phyloP scores from a whole-genome alignment of 257 asterid species.

The Lithospermum erythrorhizon region DNA sequence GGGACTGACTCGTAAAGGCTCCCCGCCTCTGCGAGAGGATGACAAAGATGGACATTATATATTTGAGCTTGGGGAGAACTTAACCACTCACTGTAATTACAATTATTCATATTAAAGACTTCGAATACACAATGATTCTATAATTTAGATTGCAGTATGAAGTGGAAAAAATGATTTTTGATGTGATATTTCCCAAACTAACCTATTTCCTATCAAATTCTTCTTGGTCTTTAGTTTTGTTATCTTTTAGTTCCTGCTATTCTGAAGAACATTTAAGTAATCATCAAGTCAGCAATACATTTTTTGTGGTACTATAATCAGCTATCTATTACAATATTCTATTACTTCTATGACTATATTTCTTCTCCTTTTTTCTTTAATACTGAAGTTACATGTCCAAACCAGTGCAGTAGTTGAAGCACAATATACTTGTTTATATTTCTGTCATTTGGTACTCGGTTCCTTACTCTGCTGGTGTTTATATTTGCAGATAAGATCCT shows the following conservation, averaged over 20 bases:
- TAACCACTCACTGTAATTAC: slow-evolving; percentile 49
- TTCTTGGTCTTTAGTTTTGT: too few relatives aligned
- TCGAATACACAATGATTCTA: not conserved
- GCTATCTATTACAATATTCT: too few relatives aligned
- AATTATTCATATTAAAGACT: slow-evolving; percentile 12
- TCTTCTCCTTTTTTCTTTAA: too few relatives aligned
- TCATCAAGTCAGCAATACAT: too few relatives aligned
- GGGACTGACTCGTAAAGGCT: slow-evolving; percentile 45
- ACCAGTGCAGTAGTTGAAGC: not conserved
- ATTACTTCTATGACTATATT: too few relatives aligned
- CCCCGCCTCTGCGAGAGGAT: slow-evolving; percentile 51
- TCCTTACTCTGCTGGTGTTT: slow-evolving; percentile 14
- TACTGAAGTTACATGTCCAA: not conserved
- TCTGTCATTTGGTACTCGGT: not conserved
- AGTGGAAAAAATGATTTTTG: too few relatives aligned
- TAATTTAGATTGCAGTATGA: too few relatives aligned
- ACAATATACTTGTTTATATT: not conserved
- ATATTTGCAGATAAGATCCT: slow-evolving; percentile 43
- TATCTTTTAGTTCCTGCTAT: too few relatives aligned
- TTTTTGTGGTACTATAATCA: too few relatives aligned
- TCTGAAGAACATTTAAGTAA: too few relatives aligned
- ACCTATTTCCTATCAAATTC: too few relatives aligned
- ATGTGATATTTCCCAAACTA: too few relatives aligned
- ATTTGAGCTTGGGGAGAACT: slow-evolving; percentile 53
- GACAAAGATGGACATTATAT: slow-evolving; percentile 53